Conservation (phyloP, 352 stramenopile genomes). For the Phytophthora colocasiae region DNA sequence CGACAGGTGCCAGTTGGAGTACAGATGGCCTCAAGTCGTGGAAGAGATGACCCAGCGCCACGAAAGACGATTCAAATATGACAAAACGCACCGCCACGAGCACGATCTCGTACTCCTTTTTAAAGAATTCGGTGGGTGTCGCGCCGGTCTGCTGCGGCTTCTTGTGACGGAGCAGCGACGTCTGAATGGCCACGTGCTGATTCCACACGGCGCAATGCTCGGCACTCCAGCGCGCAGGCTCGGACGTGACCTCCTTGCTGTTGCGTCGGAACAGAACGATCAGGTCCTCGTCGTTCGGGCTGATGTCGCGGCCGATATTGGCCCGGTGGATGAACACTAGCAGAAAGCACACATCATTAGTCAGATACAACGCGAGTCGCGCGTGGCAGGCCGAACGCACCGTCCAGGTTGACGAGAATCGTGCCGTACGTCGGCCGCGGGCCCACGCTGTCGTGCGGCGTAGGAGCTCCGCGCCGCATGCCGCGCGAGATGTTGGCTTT, state of each 20-base stretch:
- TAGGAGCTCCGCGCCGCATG: conserved; percentile 43
- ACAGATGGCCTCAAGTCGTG: conserved; percentile 13
- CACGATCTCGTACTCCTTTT: conserved; percentile 87
- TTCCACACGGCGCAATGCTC: conserved; percentile 83
- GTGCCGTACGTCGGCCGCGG: conserved; percentile 44
- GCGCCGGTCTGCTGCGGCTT: conserved; percentile 21
- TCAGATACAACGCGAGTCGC: not conserved
- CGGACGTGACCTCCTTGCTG: conserved; percentile 79
- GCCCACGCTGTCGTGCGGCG: conserved; percentile 25
- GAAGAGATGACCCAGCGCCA: conserved; percentile 10
- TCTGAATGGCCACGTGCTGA: conserved; percentile 82
- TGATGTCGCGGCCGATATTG: conserved; percentile 81
- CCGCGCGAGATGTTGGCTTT: conserved; percentile 23
- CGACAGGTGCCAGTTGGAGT: conserved; percentile 9
- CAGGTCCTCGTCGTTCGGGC: conserved; percentile 71
- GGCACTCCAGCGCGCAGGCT: conserved; percentile 67
- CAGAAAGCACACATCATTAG: not conserved
- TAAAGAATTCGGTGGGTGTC: conserved; percentile 54
- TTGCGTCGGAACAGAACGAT: conserved; percentile 87
- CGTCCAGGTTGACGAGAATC: conserved; percentile 77
- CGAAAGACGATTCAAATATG: not conserved
- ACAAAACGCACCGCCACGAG: conserved; percentile 65
- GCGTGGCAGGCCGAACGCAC: conserved; percentile 24
- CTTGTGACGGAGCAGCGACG: conserved; percentile 71
- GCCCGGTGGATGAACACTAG: conserved; percentile 71